A percentile compares a stretch with the other conserved stretches of the same genome.
phyloP scores from a whole-genome alignment of 1,139 yeast species.

The Debaryomyces robertsiae region DNA sequence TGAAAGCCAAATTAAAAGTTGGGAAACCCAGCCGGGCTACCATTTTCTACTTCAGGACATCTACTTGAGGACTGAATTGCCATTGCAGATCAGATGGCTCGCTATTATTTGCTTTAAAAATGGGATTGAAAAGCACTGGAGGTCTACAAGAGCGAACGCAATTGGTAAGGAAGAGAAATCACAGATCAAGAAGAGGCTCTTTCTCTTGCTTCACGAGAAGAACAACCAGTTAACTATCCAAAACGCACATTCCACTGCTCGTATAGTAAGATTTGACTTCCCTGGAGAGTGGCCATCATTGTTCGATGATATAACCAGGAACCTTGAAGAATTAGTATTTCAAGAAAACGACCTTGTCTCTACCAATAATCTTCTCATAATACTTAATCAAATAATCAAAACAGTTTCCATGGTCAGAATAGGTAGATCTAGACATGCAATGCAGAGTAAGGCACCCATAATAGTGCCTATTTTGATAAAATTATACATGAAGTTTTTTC shows the following conservation, averaged over 20 bases:
- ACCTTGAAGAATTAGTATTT: constrained; percentile 47
- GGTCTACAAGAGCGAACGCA: constrained; percentile 60
- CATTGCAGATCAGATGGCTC: constrained; percentile 77
- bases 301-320: constrained; percentile 58
- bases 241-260: constrained; percentile 79
- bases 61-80: constrained; percentile 58
- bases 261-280: constrained; percentile 80
- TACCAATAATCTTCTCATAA: constrained; percentile 62
- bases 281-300: constrained; percentile 85
- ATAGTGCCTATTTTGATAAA: constrained; percentile 61
- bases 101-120: constrained; percentile 88
- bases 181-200: constrained; percentile 60
- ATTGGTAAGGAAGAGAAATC: constrained; percentile 69
- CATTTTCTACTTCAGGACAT: constrained; percentile 60
- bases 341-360: constrained; percentile 51
- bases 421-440: constrained; percentile 77
- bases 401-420: constrained; percentile 72
- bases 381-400: constrained; percentile 78
- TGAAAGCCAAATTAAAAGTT: constrained; percentile 63
- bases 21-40: constrained; percentile 68
- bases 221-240: constrained; percentile 76
- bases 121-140: constrained; percentile 83
- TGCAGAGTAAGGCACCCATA: constrained; percentile 71
- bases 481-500: constrained; percentile 60
- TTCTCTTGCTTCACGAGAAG: constrained; percentile 64